Evolutionary conservation across 2,329 filamentous ascomycete species (phyloP).

Genomic region (Cyphellophora attinorum): DNA sequence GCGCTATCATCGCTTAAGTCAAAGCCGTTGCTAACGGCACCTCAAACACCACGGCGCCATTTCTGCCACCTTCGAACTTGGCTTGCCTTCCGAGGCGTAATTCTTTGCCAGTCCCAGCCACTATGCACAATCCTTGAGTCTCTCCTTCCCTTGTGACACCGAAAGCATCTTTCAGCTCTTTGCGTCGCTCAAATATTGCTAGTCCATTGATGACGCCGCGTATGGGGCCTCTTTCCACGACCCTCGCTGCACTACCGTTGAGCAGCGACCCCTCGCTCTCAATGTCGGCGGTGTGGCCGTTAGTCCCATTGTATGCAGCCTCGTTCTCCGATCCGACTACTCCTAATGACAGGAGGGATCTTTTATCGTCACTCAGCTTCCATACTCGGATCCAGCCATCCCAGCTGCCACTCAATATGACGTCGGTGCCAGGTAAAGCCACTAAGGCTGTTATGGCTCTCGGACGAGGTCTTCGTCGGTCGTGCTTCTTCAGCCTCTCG

Average conservation of each 20-base stretch:
- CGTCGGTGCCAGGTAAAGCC: conserved; percentile 79
- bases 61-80: conserved; percentile 49
- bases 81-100: conserved; percentile 65
- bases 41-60: conserved; percentile 82
- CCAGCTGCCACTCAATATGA: conserved; percentile 89
- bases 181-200: conserved; percentile 74
- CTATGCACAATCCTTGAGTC: conserved; percentile 60
- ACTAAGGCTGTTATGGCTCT: conserved; percentile 85
- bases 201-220: conserved; percentile 79
- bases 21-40: conserved; percentile 43
- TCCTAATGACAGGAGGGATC: conserved; percentile 63
- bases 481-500: conserved; percentile 30
- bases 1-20: too few relatives aligned
- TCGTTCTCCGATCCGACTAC: conserved; percentile 41
- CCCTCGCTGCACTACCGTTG: conserved; percentile 16
- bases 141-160: conserved; percentile 32
- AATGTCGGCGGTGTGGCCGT: conserved; percentile 3
- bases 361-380: conserved; percentile 75
- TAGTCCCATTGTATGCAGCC: conserved; percentile 15
- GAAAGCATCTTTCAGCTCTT: conserved; percentile 49
- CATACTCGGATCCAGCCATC: conserved; percentile 80
- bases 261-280: background rate
- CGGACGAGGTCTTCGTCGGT: conserved; percentile 56
- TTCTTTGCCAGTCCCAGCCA: conserved; percentile 80
- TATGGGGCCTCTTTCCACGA: conserved; percentile 8